A percentile compares a stretch with the other conserved stretches of the same genome.
Conservation (phyloP, 2,329 filamentous ascomycete genomes). For the Alternaria atra region DNA sequence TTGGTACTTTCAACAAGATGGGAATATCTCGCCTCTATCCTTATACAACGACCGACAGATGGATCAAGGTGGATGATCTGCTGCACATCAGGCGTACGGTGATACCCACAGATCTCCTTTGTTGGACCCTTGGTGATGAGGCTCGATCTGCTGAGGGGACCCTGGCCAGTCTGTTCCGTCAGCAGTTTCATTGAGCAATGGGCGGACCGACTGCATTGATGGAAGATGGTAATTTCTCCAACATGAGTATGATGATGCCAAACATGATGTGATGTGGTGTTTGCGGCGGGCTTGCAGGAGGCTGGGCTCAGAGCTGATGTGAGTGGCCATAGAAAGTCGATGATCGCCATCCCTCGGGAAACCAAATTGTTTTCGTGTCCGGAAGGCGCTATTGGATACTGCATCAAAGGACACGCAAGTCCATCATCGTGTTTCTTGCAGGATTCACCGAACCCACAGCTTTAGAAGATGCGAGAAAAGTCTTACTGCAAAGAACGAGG, state of each 20-base stretch:
- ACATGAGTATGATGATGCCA: background rate
- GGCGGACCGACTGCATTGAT: background rate
- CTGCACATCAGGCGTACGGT: background rate
- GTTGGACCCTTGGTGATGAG: conserved; percentile 2
- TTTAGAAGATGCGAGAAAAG: background rate
- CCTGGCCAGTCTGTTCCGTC: background rate
- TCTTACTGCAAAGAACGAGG: background rate
- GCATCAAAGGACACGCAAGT: conserved; percentile 1
- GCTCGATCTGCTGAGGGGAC: conserved; percentile 6
- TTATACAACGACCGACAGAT: background rate
- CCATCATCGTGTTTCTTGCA: background rate
- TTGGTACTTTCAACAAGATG: background rate
- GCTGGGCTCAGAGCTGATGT: background rate
- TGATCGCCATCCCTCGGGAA: conserved; percentile 5
- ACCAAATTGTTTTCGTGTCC: background rate
- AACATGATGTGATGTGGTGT: background rate
- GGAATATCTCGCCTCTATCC: background rate
- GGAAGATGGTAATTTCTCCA: background rate
- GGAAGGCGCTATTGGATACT: background rate
- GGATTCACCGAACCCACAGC: background rate
- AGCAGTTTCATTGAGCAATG: conserved; percentile 11
- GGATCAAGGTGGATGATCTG: background rate
- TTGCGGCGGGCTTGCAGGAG: background rate
- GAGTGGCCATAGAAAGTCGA: background rate
- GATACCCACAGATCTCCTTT: conserved; percentile 5